A percentile compares a stretch with the other conserved stretches of the same genome.
Conservation (phyloP, 495 filamentous ascomycete genomes). For the Penicillium mononematosum region DNA sequence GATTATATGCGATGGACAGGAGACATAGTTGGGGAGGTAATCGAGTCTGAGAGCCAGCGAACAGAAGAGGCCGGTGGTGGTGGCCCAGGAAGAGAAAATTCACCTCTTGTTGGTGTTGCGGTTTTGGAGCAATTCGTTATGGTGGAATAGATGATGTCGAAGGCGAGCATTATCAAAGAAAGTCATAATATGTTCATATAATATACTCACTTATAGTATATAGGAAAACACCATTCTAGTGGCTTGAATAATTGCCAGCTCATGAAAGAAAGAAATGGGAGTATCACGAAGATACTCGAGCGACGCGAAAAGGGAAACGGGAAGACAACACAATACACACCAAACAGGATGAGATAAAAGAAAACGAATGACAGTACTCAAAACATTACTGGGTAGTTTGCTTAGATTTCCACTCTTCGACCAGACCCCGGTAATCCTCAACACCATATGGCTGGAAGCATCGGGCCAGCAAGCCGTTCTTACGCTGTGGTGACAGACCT, state of each 20-base stretch:
- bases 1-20: conserved; percentile 33
- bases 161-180: conserved; percentile 21
- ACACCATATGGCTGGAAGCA: conserved; percentile 55
- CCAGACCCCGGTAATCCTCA: conserved; percentile 60
- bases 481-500: conserved; percentile 49
- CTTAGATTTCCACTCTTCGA: conserved; percentile 53
- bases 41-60: neutral
- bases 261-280: neutral
- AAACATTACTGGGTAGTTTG: neutral
- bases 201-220: neutral
- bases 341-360: neutral
- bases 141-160: conserved; percentile 9
- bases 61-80: neutral
- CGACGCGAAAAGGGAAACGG: neutral
- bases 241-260: neutral
- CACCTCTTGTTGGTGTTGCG: conserved; percentile 15
- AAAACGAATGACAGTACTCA: neutral
- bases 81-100: neutral
- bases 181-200: neutral
- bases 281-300: neutral
- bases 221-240: neutral
- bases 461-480: conserved; percentile 46
- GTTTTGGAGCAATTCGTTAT: conserved; percentile 29
- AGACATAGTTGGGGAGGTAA: conserved; percentile 21
- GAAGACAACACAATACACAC: neutral